Conservation (phyloP, 768 basidiomycete species). For the Tephrocybe sp. region DNA sequence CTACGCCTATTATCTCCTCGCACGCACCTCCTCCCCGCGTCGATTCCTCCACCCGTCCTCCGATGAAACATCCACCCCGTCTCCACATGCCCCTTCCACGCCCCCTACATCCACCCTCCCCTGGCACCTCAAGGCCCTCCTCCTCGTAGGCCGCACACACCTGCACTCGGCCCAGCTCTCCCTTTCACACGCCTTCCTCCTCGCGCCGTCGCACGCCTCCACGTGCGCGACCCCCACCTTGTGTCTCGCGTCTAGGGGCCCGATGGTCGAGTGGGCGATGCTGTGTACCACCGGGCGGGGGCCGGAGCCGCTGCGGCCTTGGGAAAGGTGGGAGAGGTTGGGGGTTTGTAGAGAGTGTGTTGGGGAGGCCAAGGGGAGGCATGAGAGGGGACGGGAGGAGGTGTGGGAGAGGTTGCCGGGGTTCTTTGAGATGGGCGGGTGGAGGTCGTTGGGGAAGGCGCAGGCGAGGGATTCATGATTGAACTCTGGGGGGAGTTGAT, state of each 20-base stretch:
- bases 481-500: background rate
- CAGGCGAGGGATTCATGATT: constrained; percentile 16
- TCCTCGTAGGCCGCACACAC: constrained; percentile 41
- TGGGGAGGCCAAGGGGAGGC: constrained; percentile 27
- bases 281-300: constrained; percentile 30
- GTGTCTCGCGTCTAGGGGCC: constrained; percentile 35
- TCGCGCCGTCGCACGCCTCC: constrained; percentile 36
- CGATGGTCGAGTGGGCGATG: constrained; percentile 45
- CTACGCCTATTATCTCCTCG: constrained; percentile 50
- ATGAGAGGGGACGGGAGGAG: constrained; percentile 32
- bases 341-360: constrained; percentile 36
- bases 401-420: constrained; percentile 41
- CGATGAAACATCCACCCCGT: constrained; percentile 42
- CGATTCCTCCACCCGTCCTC: constrained; percentile 37
- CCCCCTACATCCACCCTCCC: constrained; percentile 32
- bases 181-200: constrained; percentile 40
- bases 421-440: constrained; percentile 37
- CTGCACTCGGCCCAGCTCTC: constrained; percentile 41
- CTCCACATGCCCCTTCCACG: constrained; percentile 29
- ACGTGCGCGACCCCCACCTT: constrained; percentile 26
- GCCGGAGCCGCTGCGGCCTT: constrained; percentile 34
- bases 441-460: constrained; percentile 32
- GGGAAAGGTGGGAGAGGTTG: constrained; percentile 33
- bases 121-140: constrained; percentile 39
- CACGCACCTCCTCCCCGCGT: constrained; percentile 33